Percentiles rank a stretch among this genome's conserved stretches.
phyloP scores from a whole-genome alignment of 495 filamentous ascomycete genomes.

The Neurospora sp. region DNA sequence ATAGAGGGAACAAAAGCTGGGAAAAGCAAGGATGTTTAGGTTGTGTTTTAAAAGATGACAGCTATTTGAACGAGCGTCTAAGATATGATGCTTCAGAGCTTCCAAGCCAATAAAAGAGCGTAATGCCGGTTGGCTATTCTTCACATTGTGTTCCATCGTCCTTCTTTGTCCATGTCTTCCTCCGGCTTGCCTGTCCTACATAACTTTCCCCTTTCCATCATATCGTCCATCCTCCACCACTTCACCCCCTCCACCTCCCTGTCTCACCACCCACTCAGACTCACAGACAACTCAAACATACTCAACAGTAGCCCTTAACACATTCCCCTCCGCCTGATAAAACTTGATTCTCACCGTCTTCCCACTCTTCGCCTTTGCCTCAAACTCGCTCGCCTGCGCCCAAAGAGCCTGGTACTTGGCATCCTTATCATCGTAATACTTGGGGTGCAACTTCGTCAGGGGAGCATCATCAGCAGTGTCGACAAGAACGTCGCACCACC shows the following conservation, averaged over 20 bases:
- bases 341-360: not conserved
- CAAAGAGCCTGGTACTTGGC: slow-evolving; percentile 4
- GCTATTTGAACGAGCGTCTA: not conserved
- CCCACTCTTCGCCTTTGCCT: not conserved
- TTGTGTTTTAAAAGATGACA: not conserved
- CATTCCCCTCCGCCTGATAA: slow-evolving; percentile 4
- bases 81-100: not conserved
- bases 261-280: not conserved
- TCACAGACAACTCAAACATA: not conserved
- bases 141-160: not conserved
- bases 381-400: not conserved
- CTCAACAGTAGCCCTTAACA: slow-evolving; percentile 1
- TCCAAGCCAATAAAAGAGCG: not conserved
- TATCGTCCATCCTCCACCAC: not conserved
- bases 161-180: not conserved
- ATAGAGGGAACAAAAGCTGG: not conserved
- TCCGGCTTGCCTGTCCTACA: not conserved
- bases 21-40: not conserved
- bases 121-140: not conserved
- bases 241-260: not conserved
- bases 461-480: not conserved
- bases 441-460: not conserved
- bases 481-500: slow-evolving; percentile 5
- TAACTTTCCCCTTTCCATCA: not conserved
- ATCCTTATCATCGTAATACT: slow-evolving; percentile 5